A percentile compares a stretch with the other conserved stretches of the same genome.
phyloP scores from a whole-genome alignment of 2,329 filamentous ascomycete species.

The Beauveria rudraprayagi region DNA sequence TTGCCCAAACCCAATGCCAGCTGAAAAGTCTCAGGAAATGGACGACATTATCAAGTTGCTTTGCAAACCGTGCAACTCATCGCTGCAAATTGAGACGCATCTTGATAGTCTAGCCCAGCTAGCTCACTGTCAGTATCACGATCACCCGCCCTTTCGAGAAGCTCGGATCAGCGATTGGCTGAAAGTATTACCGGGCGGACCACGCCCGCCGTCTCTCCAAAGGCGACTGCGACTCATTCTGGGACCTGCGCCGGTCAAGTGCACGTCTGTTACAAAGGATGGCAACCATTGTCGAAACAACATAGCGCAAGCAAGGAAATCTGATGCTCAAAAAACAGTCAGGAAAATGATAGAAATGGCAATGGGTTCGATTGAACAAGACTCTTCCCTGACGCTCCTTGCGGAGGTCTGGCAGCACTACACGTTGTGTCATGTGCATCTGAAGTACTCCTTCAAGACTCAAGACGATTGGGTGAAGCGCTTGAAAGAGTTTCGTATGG shows the following conservation, averaged over 20 bases:
- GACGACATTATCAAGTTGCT: not conserved
- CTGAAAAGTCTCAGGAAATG: not conserved
- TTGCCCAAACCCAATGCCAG: not conserved
- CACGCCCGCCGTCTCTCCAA: not conserved
- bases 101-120: not conserved
- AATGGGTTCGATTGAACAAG: not conserved
- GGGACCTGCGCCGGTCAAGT: not conserved
- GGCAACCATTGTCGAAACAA: not conserved
- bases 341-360: not conserved
- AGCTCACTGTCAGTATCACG: not conserved
- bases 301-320: not conserved
- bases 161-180: not conserved
- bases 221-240: not conserved
- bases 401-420: not conserved
- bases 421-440: not conserved
- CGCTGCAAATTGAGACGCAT: not conserved
- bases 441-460: not conserved
- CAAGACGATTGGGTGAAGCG: not conserved
- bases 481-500: not conserved
- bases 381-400: not conserved
- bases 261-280: not conserved
- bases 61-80: not conserved
- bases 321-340: not conserved
- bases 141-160: not conserved
- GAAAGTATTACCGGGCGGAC: not conserved